A percentile compares a stretch with the other conserved stretches of the same genome.
Evolutionary conservation across 805 yeast genomes (phyloP).

Genomic region (Schwanniomyces occidentalis): DNA sequence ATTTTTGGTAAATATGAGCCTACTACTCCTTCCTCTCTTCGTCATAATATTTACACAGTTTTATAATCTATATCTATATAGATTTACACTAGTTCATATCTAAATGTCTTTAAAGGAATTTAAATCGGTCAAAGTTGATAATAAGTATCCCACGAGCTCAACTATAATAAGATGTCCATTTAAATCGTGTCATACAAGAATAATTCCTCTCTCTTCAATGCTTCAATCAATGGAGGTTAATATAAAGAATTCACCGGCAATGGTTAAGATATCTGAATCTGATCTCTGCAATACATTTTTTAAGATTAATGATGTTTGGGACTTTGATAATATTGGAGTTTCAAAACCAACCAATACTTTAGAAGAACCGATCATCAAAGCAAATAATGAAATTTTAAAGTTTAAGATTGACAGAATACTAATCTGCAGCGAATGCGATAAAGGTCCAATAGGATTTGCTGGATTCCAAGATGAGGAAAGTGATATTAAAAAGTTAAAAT

Average conservation of each 20-base stretch:
- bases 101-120: conserved; percentile 3
- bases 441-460: conserved; percentile 76
- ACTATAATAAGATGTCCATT: conserved; percentile 21
- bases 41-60: too few relatives aligned
- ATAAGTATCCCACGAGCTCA: background rate
- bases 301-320: conserved; percentile 65
- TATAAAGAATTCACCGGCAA: conserved; percentile 28
- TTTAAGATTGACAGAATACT: conserved; percentile 51
- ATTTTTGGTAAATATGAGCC: too few relatives aligned
- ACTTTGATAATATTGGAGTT: conserved; percentile 77
- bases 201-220: conserved; percentile 7
- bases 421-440: conserved; percentile 75
- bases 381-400: conserved; percentile 14
- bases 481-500: conserved; percentile 40
- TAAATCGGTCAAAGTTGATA: background rate
- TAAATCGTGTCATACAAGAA: conserved; percentile 18
- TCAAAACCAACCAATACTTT: conserved; percentile 44
- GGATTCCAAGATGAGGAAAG: conserved; percentile 33
- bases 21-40: too few relatives aligned
- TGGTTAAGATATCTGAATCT: conserved; percentile 18
- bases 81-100: too few relatives aligned
- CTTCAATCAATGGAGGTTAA: conserved; percentile 6
- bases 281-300: conserved; percentile 38
- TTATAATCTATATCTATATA: too few relatives aligned
- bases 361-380: conserved; percentile 20